phyloP scores from a whole-genome alignment of 2,329 filamentous ascomycete genomes.

The Pyrenophora tritici-repentis region DNA sequence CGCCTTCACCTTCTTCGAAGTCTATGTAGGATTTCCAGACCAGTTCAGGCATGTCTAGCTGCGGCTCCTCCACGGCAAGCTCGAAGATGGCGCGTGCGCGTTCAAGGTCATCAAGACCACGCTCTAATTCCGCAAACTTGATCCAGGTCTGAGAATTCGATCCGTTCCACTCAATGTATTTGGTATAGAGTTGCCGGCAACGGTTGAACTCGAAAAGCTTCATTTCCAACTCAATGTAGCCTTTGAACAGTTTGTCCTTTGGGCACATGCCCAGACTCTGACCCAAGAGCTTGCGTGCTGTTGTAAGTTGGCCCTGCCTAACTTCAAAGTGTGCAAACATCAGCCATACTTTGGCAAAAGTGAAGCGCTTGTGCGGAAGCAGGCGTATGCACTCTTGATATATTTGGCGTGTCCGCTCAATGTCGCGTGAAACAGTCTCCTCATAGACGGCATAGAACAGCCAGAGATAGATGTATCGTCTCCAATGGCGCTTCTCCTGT shows the following conservation, averaged over 20 bases:
- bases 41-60: constrained; percentile 95
- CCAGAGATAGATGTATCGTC: constrained; percentile 96
- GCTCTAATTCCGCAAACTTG: constrained; percentile 90
- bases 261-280: constrained; percentile 91
- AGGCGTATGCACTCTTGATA: constrained; percentile 87
- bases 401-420: constrained; percentile 80
- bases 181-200: constrained; percentile 89
- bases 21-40: constrained; percentile 99
- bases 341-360: constrained; percentile 95
- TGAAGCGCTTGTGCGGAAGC: constrained; percentile 95
- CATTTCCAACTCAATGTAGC: constrained; percentile 90
- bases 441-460: constrained; percentile 97
- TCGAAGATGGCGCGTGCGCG: constrained; percentile 91
- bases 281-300: constrained; percentile 86
- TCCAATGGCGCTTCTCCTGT: constrained; percentile 96
- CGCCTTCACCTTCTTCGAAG: constrained; percentile 93
- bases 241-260: constrained; percentile 92
- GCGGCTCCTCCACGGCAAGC: constrained; percentile 78
- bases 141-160: constrained; percentile 95
- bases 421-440: constrained; percentile 81
- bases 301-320: constrained; percentile 77
- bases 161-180: constrained; percentile 90
- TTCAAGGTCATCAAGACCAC: constrained; percentile 86
- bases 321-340: constrained; percentile 93
- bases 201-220: constrained; percentile 93